Evolutionary conservation across 2,329 filamentous ascomycete genomes (phyloP).

Genomic region (Monilinia fructicola): DNA sequence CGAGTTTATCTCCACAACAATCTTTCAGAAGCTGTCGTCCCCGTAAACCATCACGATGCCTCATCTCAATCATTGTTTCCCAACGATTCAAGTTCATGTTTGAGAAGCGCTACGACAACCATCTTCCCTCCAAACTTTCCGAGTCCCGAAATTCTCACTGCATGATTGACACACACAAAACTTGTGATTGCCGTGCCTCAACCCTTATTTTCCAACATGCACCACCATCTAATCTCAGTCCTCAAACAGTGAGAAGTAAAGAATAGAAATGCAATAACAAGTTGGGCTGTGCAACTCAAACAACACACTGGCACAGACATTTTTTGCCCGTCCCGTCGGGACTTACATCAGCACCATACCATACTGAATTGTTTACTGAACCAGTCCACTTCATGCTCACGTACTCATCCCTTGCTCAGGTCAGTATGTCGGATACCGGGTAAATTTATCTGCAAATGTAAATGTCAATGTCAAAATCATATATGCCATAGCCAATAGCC

Average conservation of each 20-base stretch:
- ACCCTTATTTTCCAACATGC: not conserved
- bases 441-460: constrained; percentile 3
- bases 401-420: not conserved
- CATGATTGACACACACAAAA: not conserved
- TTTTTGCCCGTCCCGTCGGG: not conserved
- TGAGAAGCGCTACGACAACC: not conserved
- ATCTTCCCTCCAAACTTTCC: not conserved
- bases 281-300: constrained; percentile 6
- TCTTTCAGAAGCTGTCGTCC: not conserved
- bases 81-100: not conserved
- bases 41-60: not conserved
- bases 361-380: not conserved
- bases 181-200: constrained; percentile 1
- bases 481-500: not conserved
- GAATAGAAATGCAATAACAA: constrained; percentile 2
- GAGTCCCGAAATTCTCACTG: constrained; percentile 13
- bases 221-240: not conserved
- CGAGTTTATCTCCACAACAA: not conserved
- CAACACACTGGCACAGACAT: constrained; percentile 14
- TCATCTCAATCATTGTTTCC: not conserved
- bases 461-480: not conserved
- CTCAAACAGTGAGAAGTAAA: constrained; percentile 9
- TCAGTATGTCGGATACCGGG: constrained; percentile 3
- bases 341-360: constrained; percentile 14
- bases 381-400: not conserved